Percentiles rank a stretch among this genome's conserved stretches.
Evolutionary conservation across 495 filamentous ascomycete species (phyloP).

Genomic region (Hypoxylon fragiforme): DNA sequence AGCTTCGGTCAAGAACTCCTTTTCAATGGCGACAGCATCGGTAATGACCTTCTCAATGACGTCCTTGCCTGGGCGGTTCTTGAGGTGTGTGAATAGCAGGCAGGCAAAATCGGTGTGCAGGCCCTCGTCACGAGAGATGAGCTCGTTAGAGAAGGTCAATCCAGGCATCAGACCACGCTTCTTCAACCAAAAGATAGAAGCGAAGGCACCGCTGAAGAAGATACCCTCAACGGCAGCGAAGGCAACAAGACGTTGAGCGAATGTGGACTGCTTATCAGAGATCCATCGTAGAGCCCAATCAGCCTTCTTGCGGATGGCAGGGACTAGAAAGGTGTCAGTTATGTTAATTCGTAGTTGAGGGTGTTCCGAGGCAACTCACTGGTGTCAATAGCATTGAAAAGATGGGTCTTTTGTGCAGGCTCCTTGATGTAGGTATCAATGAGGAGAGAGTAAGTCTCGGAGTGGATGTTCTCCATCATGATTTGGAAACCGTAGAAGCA

Average conservation of each 20-base stretch:
- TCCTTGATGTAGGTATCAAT: slow-evolving; percentile 99
- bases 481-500: slow-evolving; percentile 99
- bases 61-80: slow-evolving; percentile 82
- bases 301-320: slow-evolving; percentile 95
- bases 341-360: no score
- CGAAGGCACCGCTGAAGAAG: slow-evolving; percentile 99
- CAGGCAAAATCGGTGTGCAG: slow-evolving; percentile 99
- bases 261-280: slow-evolving; percentile 85
- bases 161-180: slow-evolving; percentile 99
- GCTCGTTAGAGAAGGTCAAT: slow-evolving; percentile 98
- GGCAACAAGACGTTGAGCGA: slow-evolving; percentile 92
- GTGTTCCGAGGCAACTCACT: no score
- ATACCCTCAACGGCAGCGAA: slow-evolving; percentile 99
- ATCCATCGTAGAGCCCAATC: slow-evolving; percentile 98
- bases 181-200: slow-evolving; percentile 99
- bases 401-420: slow-evolving; percentile 88
- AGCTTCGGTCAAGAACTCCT: slow-evolving; percentile 97
- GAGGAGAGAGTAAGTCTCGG: slow-evolving; percentile 97
- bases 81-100: slow-evolving; percentile 92
- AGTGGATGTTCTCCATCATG: slow-evolving; percentile 99
- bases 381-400: slow-evolving; percentile 98
- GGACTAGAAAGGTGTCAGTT: slow-evolving; percentile 57
- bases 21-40: slow-evolving; percentile 91
- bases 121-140: slow-evolving; percentile 99
- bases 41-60: slow-evolving; percentile 84